phyloP scores from a whole-genome alignment of 2,329 filamentous ascomycete species.

The Diplodia seriata region DNA sequence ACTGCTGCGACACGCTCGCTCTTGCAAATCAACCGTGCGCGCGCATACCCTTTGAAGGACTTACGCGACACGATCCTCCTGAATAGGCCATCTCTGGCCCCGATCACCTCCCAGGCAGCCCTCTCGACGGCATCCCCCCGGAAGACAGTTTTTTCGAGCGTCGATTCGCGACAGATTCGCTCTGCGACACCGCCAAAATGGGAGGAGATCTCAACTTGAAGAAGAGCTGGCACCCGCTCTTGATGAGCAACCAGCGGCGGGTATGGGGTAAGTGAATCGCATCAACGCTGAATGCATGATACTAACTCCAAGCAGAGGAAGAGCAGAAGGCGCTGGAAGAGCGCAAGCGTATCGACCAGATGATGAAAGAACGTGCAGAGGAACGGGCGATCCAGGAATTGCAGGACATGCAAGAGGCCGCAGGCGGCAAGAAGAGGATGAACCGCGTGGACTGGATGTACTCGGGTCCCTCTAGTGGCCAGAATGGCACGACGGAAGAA shows the following conservation, averaged over 20 bases:
- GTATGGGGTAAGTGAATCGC: slow-evolving; percentile 66
- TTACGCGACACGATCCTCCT: background rate
- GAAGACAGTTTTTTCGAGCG: background rate
- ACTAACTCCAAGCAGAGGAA: slow-evolving; percentile 60
- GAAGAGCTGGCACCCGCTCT: slow-evolving; percentile 87
- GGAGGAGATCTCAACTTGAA: slow-evolving; percentile 96
- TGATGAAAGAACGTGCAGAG: slow-evolving; percentile 91
- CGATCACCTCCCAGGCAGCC: background rate
- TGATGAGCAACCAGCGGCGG: slow-evolving; percentile 87
- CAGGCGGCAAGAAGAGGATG: slow-evolving; percentile 79
- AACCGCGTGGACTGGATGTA: slow-evolving; percentile 99
- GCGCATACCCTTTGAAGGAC: background rate
- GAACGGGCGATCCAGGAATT: slow-evolving; percentile 93
- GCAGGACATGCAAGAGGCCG: slow-evolving; percentile 85
- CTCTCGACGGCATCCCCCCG: background rate
- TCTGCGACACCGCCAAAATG: slow-evolving; percentile 64
- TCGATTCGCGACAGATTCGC: background rate
- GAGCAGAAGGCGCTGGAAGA: slow-evolving; percentile 93
- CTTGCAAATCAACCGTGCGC: no score
- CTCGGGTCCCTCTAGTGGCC: slow-evolving; percentile 79
- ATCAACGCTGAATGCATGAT: no score
- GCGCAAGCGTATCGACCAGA: slow-evolving; percentile 89
- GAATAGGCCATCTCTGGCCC: background rate
- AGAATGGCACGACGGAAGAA: slow-evolving; percentile 73
- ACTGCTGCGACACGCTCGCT: background rate